A percentile compares a stretch with the other conserved stretches of the same genome.
Conservation (phyloP, 805 yeast species). For the Zygoascus biomembranicola region DNA sequence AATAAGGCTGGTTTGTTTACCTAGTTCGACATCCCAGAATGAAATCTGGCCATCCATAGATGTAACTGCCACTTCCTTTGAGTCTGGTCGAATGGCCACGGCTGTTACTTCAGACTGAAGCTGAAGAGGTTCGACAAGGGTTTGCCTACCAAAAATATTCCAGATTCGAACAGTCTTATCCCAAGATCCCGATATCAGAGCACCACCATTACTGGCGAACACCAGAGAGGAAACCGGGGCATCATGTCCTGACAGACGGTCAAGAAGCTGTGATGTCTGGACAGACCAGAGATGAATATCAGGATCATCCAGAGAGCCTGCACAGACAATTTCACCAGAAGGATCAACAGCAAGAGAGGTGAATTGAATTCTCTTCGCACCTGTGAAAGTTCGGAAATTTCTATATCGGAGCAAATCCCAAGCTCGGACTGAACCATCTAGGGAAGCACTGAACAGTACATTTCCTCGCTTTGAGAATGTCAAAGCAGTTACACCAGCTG, state of each 20-base stretch:
- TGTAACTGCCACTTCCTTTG: constrained; percentile 81
- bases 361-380: constrained; percentile 81
- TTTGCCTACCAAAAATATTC: constrained; percentile 83
- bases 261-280: constrained; percentile 87
- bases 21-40: constrained; percentile 75
- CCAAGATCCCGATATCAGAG: constrained; percentile 91
- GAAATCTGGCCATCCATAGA: constrained; percentile 83
- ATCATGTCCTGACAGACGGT: constrained; percentile 83
- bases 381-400: constrained; percentile 90
- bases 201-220: constrained; percentile 63
- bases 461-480: constrained; percentile 85
- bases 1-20: constrained; percentile 70
- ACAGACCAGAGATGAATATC: constrained; percentile 96
- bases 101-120: constrained; percentile 76
- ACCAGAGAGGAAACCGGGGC: constrained; percentile 88
- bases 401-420: constrained; percentile 93
- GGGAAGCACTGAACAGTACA: constrained; percentile 81
- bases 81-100: constrained; percentile 82
- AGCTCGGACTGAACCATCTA: constrained; percentile 95
- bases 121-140: constrained; percentile 79
- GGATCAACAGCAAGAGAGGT: constrained; percentile 90
- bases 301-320: constrained; percentile 83
- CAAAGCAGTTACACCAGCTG: constrained; percentile 79
- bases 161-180: constrained; percentile 90
- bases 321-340: constrained; percentile 93